phyloP scores from a whole-genome alignment of 441 rosid species.

The Geranium incanum region DNA sequence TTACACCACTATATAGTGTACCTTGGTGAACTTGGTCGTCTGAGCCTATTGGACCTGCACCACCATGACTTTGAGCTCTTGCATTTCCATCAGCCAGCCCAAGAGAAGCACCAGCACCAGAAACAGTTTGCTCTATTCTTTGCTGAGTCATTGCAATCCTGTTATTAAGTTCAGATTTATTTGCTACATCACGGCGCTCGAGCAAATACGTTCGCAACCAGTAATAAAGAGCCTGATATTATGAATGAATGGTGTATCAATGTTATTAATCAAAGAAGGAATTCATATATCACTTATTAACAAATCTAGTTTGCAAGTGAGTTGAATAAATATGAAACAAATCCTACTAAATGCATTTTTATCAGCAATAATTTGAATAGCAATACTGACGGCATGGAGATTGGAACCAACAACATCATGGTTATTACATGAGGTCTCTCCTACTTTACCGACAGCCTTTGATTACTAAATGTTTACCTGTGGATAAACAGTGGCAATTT shows the following conservation, averaged over 20 bases:
- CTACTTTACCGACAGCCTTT: no score
- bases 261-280: constrained; percentile 5
- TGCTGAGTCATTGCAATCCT: constrained; percentile 81
- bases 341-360: no score
- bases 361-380: no score
- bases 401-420: no score
- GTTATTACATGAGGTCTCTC: neutral
- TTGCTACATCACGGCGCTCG: constrained; percentile 93
- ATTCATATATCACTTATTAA: neutral
- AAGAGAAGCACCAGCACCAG: constrained; percentile 46
- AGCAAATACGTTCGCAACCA: constrained; percentile 97
- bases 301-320: neutral
- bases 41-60: constrained; percentile 37
- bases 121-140: constrained; percentile 70
- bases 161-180: constrained; percentile 65
- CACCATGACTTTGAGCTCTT: constrained; percentile 49
- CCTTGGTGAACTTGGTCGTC: constrained; percentile 68
- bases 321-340: no score
- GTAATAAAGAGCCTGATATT: constrained; percentile 84
- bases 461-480: constrained; percentile 38
- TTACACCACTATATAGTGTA: constrained; percentile 43
- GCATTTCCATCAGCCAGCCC: constrained; percentile 48
- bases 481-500: constrained; percentile 81
- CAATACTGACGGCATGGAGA: no score
- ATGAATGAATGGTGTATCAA: constrained; percentile 18